A percentile compares a stretch with the other conserved stretches of the same genome.
Conservation (phyloP, 2,329 filamentous ascomycete genomes). For the Colletotrichum kahawae region DNA sequence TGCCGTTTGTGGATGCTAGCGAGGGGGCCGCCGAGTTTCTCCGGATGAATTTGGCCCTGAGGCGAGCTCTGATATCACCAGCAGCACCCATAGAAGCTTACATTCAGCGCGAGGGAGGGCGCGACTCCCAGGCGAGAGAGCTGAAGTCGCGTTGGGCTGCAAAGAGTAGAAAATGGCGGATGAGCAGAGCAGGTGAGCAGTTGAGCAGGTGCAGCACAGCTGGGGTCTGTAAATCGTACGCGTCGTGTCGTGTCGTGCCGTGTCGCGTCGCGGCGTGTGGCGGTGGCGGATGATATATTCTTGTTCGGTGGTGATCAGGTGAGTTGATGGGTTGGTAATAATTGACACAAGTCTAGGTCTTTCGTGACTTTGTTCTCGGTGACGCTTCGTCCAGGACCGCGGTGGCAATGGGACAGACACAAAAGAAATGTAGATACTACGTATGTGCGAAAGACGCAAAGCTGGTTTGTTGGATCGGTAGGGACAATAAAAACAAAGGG, state of each 20-base stretch:
- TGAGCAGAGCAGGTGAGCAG: neutral
- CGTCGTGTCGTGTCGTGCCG: neutral
- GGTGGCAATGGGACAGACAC: neutral
- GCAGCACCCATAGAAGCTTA: constrained; percentile 27
- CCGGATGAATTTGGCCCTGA: constrained; percentile 51
- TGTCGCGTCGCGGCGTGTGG: neutral
- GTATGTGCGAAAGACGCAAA: neutral
- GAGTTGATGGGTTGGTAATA: neutral
- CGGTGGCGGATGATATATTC: neutral
- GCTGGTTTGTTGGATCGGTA: neutral
- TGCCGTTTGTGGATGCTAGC: constrained; percentile 37
- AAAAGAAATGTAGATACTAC: neutral
- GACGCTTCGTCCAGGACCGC: neutral
- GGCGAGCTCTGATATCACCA: constrained; percentile 48
- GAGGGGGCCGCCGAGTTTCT: constrained; percentile 45
- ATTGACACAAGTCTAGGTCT: neutral
- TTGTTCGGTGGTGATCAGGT: neutral
- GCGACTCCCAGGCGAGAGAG: neutral
- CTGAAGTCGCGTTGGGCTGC: neutral
- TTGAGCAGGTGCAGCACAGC: neutral
- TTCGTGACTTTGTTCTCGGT: neutral
- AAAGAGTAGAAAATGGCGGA: neutral
- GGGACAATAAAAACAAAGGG: neutral
- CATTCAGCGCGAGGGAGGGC: neutral
- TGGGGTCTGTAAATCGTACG: neutral